Evolutionary conservation across 2,329 filamentous ascomycete species (phyloP).

Genomic region (Cryphonectria carpinicola): DNA sequence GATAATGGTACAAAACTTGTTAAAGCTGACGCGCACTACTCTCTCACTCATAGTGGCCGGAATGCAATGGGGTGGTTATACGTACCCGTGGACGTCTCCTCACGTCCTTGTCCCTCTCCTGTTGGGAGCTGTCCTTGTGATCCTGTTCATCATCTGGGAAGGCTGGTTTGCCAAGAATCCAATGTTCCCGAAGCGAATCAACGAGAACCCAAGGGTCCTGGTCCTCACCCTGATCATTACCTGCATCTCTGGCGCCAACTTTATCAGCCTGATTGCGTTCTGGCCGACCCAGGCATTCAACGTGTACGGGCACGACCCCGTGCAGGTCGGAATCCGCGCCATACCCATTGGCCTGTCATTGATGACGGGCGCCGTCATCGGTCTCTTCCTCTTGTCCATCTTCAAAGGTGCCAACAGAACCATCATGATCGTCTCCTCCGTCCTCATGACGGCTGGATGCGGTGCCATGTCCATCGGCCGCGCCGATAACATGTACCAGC

Average conservation of each 20-base stretch:
- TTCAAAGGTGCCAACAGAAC: conserved; percentile 61
- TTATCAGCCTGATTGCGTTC: conserved; percentile 60
- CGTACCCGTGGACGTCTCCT: conserved; percentile 43
- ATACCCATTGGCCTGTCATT: conserved; percentile 68
- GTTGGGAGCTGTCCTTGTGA: conserved; percentile 44
- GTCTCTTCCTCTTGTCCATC: conserved; percentile 59
- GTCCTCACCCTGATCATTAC: conserved; percentile 59
- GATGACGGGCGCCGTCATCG: conserved; percentile 62
- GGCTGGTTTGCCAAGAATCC: conserved; percentile 44
- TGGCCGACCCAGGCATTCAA: conserved; percentile 69
- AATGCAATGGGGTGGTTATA: conserved; percentile 45
- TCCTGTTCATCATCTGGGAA: conserved; percentile 43
- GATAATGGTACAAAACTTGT: too few relatives aligned
- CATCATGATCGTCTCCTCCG: conserved; percentile 61
- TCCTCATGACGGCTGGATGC: conserved; percentile 68
- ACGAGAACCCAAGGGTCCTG: conserved; percentile 52
- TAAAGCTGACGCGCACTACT: background rate
- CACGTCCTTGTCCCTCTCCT: conserved; percentile 46
- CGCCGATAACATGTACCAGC: conserved; percentile 54
- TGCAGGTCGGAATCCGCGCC: conserved; percentile 66
- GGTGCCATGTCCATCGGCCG: conserved; percentile 56
- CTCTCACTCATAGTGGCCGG: conserved; percentile 44
- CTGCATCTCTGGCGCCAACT: conserved; percentile 63
- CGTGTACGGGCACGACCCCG: conserved; percentile 66
- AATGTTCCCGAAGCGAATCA: conserved; percentile 46